These are phyloP conservation scores for Linum lewisii DNA, from an alignment of 345 rosid genomes.

Conservation along the genomic window DNA sequence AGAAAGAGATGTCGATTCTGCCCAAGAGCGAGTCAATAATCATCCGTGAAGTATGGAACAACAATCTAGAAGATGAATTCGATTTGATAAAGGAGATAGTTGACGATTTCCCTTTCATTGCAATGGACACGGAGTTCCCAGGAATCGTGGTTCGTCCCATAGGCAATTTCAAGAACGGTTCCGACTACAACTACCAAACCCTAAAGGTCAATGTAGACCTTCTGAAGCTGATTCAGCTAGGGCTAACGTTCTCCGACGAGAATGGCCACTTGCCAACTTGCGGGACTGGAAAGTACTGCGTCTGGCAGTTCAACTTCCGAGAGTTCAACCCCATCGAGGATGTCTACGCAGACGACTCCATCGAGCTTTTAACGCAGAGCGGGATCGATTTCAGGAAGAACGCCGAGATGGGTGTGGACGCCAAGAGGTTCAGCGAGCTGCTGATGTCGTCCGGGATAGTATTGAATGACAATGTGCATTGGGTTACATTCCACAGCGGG, in stretches of 20 bases:
- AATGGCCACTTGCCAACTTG: slow-evolving; percentile 56
- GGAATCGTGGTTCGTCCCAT: slow-evolving; percentile 51
- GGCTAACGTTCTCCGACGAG: slow-evolving; percentile 59
- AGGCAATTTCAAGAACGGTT: slow-evolving; percentile 38
- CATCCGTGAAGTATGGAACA: slow-evolving; percentile 67
- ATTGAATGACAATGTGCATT: slow-evolving; percentile 51
- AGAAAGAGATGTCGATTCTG: slow-evolving; percentile 39
- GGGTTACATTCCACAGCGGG: slow-evolving; percentile 76
- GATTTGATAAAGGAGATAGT: slow-evolving; percentile 38
- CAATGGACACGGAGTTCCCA: slow-evolving; percentile 82
- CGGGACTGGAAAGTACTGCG: slow-evolving; percentile 47
- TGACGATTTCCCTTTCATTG: slow-evolving; percentile 49
- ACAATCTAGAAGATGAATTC: slow-evolving; percentile 49
- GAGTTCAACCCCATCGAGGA: slow-evolving; percentile 50
- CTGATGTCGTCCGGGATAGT: slow-evolving; percentile 74
- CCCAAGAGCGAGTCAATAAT: slow-evolving; percentile 40
- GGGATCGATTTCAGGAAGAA: slow-evolving; percentile 64
- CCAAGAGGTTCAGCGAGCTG: slow-evolving; percentile 41
- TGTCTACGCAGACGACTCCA: slow-evolving; percentile 46
- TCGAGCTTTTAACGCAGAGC: slow-evolving; percentile 47
- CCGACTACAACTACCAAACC: slow-evolving; percentile 46
- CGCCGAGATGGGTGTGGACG: slow-evolving; percentile 43
- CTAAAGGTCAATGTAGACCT: slow-evolving; percentile 56
- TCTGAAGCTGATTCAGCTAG: slow-evolving; percentile 68
- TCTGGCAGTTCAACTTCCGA: slow-evolving; percentile 76